Evolutionary conservation across 73 alveolate species (phyloP), one percentile per base, ranked within the genome.

Genomic region (Diophrys sp.): DNA sequence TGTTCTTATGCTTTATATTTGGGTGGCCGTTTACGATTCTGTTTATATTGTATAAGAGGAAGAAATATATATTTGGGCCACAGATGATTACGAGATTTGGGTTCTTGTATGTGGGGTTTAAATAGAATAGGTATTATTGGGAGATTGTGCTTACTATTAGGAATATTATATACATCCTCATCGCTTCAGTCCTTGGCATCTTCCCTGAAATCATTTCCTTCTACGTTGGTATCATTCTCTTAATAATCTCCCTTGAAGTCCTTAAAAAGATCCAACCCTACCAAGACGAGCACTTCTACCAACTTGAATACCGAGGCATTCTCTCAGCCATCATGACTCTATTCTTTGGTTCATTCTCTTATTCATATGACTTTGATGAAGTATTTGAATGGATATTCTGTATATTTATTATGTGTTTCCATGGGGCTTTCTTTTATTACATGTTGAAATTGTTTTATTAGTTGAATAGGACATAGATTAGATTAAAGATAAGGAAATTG

Each of bases 51-150:
- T 11, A 18, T 5, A 44, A 44, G 18, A 44, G 18, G n/a, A 44
- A 44, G 18, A 44, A 44, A 44, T 44, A 44, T 44, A 44, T 44
- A 5, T 44, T 44, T 44, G 18, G 18, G 5, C 5, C 62, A 44
- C n/a, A 62, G 73, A 62, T 26, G 28, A 23, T 62, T 26, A 62
- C 28, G 30, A 23, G 73, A 62, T 26, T 62, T 26, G 73, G 73
- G 8, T 62, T 62, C 73, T n/a, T 62, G 33, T 62, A 11, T 27
- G 31, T 62, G 30, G 73, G 73, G 14, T 27, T 62, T 26, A 62
- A 62, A 26, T 27, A 11, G 23, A 27, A 62, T 11, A n/a, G 31
- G 14, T 62, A 62, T 26, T 62, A 62, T 26, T 62, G 73, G 73
- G 73, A 62, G 73, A 62, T 62, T 27, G 33, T 62, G 14, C 33